Conservation (phyloP, 768 basidiomycete genomes). For the Russula foetens region DNA sequence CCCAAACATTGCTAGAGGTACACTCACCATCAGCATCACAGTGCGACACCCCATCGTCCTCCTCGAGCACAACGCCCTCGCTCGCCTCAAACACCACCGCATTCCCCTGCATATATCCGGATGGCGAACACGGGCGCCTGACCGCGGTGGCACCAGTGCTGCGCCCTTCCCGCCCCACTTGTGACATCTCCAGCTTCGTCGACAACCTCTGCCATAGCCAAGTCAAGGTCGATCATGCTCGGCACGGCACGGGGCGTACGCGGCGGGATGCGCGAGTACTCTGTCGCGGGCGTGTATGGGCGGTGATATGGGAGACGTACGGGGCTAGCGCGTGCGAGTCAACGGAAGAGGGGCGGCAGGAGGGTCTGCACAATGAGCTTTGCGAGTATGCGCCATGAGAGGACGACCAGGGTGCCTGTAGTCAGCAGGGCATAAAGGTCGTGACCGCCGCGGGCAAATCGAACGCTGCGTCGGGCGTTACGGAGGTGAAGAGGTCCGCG, state of each 20-base stretch:
- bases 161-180: constrained; percentile 36
- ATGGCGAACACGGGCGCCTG: constrained; percentile 12
- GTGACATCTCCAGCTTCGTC: constrained; percentile 21
- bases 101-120: constrained; percentile 5
- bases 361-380: constrained; percentile 67
- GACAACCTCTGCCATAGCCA: constrained; percentile 25
- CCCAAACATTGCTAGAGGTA: neutral
- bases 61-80: constrained; percentile 17
- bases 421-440: constrained; percentile 31
- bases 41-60: constrained; percentile 47
- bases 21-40: constrained; percentile 80
- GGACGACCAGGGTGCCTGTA: constrained; percentile 68
- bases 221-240: constrained; percentile 68
- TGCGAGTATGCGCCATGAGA: constrained; percentile 81
- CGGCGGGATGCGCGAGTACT: constrained; percentile 63
- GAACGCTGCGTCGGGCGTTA: constrained; percentile 54
- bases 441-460: constrained; percentile 28
- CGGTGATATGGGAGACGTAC: constrained; percentile 73
- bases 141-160: constrained; percentile 27
- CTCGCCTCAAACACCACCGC: too few relatives aligned
- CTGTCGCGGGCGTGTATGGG: constrained; percentile 88
- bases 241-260: constrained; percentile 69
- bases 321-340: constrained; percentile 43
- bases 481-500: constrained; percentile 24
- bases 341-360: constrained; percentile 80